These are phyloP conservation scores for Trypanosoma boissoni DNA, from an alignment of 208 protist genomes.

Conservation along the genomic window DNA sequence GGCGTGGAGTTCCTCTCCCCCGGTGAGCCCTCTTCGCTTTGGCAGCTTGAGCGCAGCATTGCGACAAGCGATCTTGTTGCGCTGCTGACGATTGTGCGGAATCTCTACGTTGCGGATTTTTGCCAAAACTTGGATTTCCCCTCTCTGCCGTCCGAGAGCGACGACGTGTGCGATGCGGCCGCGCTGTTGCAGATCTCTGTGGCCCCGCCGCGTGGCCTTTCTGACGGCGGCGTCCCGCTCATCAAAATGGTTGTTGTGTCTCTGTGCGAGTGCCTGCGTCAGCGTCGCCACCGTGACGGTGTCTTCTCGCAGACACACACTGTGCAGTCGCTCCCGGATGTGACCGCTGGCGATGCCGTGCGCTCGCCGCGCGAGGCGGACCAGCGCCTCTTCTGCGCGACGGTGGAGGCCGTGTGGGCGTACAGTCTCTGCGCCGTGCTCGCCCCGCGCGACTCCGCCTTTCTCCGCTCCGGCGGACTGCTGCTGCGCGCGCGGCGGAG, in stretches of 20 bases:
- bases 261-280: too few species aligned
- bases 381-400: not conserved
- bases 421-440: constrained; percentile 23
- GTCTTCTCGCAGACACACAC: too few species aligned
- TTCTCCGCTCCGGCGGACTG: constrained; percentile 1
- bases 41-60: constrained; percentile 6
- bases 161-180: not conserved
- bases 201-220: too few species aligned
- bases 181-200: too few species aligned
- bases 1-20: not conserved
- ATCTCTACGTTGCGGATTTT: constrained; percentile 19
- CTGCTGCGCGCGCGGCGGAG: not conserved
- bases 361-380: too few species aligned
- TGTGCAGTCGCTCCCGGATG: too few species aligned
- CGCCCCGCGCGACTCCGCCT: not conserved
- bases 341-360: too few species aligned
- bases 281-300: too few species aligned
- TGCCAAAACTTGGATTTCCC: not conserved
- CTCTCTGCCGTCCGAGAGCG: not conserved
- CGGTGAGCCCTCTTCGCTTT: not conserved
- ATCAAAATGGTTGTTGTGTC: too few species aligned
- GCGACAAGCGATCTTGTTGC: constrained; percentile 15
- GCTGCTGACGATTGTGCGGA: constrained; percentile 23
- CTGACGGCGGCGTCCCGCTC: too few species aligned
- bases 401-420: constrained; percentile 22